A percentile compares a stretch with the other conserved stretches of the same genome.
These are phyloP conservation scores for Kwoniella sp. DNA, from an alignment of 768 basidiomycete species.

Conservation along the genomic window DNA sequence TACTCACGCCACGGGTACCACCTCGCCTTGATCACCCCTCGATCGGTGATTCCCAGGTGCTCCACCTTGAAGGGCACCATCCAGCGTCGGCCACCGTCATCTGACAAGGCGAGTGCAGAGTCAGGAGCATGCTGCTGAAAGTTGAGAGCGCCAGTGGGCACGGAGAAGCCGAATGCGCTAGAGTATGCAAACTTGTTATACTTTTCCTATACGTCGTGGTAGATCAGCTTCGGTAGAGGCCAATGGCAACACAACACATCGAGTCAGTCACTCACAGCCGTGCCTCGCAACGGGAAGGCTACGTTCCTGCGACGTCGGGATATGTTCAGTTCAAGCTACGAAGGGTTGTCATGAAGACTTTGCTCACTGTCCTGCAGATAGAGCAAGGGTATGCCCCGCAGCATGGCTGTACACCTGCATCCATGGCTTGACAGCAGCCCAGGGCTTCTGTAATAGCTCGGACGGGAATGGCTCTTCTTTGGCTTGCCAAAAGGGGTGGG, in stretches of 20 bases:
- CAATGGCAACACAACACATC: slow-evolving; percentile 56
- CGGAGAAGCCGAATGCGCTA: slow-evolving; percentile 69
- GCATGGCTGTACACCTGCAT: slow-evolving; percentile 32
- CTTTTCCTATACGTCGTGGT: slow-evolving; percentile 71
- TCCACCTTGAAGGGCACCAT: slow-evolving; percentile 5
- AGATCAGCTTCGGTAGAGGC: slow-evolving; percentile 70
- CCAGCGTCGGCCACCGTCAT: slow-evolving; percentile 46
- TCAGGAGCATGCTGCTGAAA: slow-evolving; percentile 70
- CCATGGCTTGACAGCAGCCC: slow-evolving; percentile 21
- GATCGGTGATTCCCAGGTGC: slow-evolving; percentile 17
- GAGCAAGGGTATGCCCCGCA: slow-evolving; percentile 58
- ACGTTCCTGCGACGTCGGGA: slow-evolving; percentile 3
- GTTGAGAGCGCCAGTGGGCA: slow-evolving; percentile 63
- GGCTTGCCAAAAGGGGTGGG: slow-evolving; percentile 68
- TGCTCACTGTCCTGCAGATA: slow-evolving; percentile 59
- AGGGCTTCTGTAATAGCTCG: slow-evolving; percentile 49
- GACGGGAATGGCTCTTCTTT: slow-evolving; percentile 63
- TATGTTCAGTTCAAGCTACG: slow-evolving; percentile 57
- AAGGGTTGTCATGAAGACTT: slow-evolving; percentile 26
- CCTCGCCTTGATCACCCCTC: slow-evolving; percentile 55
- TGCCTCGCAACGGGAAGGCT: slow-evolving; percentile 12
- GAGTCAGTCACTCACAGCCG: slow-evolving; percentile 3
- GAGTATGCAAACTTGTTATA: slow-evolving; percentile 75
- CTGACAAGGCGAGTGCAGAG: slow-evolving; percentile 65
- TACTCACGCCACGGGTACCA: slow-evolving; percentile 64